Evolutionary conservation across 768 basidiomycete genomes (phyloP).

Genomic region (Amanita muscaria): DNA sequence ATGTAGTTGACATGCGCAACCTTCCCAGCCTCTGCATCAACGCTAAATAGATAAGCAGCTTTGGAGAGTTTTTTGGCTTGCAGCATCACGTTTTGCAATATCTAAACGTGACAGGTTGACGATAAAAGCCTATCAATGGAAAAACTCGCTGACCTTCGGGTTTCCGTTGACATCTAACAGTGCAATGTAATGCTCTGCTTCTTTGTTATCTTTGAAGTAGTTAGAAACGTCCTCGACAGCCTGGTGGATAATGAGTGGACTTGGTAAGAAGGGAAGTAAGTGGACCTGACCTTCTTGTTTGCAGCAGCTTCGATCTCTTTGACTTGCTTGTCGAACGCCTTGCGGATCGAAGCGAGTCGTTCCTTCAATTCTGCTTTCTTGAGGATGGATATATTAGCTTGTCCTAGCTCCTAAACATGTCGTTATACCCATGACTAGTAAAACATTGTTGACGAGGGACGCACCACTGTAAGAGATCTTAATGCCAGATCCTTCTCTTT

Average conservation of each 20-base stretch:
- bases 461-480: conserved; percentile 70
- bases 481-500: conserved; percentile 84
- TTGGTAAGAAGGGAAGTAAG: background rate
- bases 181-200: conserved; percentile 62
- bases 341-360: conserved; percentile 59
- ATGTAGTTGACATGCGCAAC: conserved; percentile 86
- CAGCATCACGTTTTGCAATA: conserved; percentile 63
- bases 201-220: conserved; percentile 72
- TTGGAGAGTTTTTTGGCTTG: conserved; percentile 79
- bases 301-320: conserved; percentile 75
- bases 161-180: conserved; percentile 75
- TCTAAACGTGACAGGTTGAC: conserved; percentile 27
- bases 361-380: conserved; percentile 76
- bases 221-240: conserved; percentile 59
- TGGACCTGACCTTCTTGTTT: conserved; percentile 63
- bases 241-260: conserved; percentile 25
- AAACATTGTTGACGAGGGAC: conserved; percentile 18
- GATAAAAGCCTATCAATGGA: background rate
- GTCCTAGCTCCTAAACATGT: conserved; percentile 68
- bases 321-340: conserved; percentile 74
- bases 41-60: conserved; percentile 82
- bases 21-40: conserved; percentile 58
- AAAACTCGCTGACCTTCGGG: conserved; percentile 50
- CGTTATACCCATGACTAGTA: conserved; percentile 3
- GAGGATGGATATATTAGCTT: conserved; percentile 82